phyloP scores from a whole-genome alignment of 2,329 filamentous ascomycete genomes.

The Fusarium paranaense region DNA sequence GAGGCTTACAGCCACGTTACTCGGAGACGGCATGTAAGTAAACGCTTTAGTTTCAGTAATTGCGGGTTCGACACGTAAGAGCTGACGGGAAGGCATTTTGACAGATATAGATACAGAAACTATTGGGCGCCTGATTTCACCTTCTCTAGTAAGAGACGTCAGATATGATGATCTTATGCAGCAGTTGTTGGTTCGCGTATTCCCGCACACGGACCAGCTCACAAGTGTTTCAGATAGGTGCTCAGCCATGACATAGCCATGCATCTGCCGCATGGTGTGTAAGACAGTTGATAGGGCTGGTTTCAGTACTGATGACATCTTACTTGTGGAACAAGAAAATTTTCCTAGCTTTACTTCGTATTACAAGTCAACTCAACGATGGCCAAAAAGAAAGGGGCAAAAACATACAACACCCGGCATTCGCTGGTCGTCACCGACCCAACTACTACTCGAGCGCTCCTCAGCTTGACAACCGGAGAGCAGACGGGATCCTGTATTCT shows the following conservation, averaged over 20 bases:
- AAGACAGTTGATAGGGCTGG: not conserved
- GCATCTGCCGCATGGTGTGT: not conserved
- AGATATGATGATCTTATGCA: not conserved
- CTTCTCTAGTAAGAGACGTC: not conserved
- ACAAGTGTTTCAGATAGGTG: not conserved
- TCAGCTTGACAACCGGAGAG: slow-evolving; percentile 13
- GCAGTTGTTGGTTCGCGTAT: not conserved
- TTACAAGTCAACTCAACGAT: not conserved
- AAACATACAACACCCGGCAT: slow-evolving; percentile 12
- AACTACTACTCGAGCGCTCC: slow-evolving; percentile 19
- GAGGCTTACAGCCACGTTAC: not conserved
- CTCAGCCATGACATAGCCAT: not conserved
- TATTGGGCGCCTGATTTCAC: not conserved
- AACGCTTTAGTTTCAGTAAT: not conserved
- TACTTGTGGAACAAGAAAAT: not conserved
- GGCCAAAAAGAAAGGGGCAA: not conserved
- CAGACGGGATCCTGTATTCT: slow-evolving; percentile 17
- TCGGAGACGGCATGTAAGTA: not conserved
- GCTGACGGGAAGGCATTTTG: not conserved
- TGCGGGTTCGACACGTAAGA: not conserved
- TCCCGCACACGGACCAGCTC: not conserved
- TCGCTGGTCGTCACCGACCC: slow-evolving; percentile 22
- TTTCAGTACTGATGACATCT: not conserved
- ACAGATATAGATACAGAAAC: not conserved
- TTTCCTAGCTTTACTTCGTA: not conserved